phyloP scores from a whole-genome alignment of 1,284 basidiomycete species.

The Paramarasmius palmivorus region DNA sequence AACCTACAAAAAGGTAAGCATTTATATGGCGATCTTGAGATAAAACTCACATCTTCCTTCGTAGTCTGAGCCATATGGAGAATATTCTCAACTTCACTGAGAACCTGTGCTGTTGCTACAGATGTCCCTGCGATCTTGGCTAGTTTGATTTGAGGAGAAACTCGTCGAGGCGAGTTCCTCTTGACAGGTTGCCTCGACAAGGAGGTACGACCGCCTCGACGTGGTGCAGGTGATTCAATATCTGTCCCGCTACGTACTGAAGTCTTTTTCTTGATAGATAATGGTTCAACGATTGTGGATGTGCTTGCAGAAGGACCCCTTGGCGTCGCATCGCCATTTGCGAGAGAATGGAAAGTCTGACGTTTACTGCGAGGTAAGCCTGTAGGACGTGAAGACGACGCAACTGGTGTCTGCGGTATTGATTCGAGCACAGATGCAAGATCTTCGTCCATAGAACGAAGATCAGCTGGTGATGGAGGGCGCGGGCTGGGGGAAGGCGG shows the following conservation, averaged over 20 bases:
- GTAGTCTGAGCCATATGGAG: conserved; percentile 54
- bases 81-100: conserved; percentile 13
- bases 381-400: conserved; percentile 34
- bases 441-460: conserved; percentile 46
- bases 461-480: conserved; percentile 24
- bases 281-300: conserved; percentile 55
- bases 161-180: conserved; percentile 52
- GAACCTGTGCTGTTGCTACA: conserved; percentile 15
- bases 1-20: conserved; percentile 43
- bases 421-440: conserved; percentile 36
- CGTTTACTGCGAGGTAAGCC: conserved; percentile 69
- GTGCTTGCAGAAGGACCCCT: conserved; percentile 33
- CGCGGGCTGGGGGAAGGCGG: conserved; percentile 44
- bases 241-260: conserved; percentile 46
- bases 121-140: conserved; percentile 15
- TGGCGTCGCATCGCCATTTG: conserved; percentile 50
- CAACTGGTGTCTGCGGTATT: conserved; percentile 23
- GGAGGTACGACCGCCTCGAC: conserved; percentile 14
- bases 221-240: conserved; percentile 37
- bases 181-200: conserved; percentile 26
- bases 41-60: conserved; percentile 61
- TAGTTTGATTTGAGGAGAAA: conserved; percentile 52
- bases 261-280: conserved; percentile 80
- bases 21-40: conserved; percentile 6
- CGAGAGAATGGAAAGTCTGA: conserved; percentile 56